Base-by-base conservation (phyloP, 2,329 filamentous ascomycete species). In the Fusarium tricinctum region DNA sequence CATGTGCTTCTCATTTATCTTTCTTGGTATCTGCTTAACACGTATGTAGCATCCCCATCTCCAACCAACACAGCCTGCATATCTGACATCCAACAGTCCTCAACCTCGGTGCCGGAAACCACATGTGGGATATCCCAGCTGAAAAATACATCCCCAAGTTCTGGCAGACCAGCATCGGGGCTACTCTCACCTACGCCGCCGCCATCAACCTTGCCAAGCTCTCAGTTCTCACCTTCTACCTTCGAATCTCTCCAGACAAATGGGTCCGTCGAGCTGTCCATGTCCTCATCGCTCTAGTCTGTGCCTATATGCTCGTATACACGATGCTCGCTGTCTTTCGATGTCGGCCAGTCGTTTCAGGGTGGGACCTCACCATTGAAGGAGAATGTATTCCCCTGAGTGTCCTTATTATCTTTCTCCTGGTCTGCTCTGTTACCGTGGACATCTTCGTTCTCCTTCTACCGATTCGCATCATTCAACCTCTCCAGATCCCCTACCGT, bases 211-310 rank as follows among this genome's bases (percentile, higher is more conserved):
- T 75, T 19, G 77, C 83, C 49, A 84, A 85, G 64, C 73, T 78
- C 0, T 84, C 81, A 0, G 82, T 84, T 30, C 72, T 84, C 2
- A 78, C 78, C 60, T 83, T 83, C 58, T 84, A 84, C 48, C 76
- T 84, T 14, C 77, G 83, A 28, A 82, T 85, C 44, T 75, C 69
- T 0, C 73, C 73, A 6, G 63, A 72, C 13, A 57, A 58, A 28
- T 19, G 58, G n/a, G 68, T 75, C 26, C 73, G 69, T 38, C 58
- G 68, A 22, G 60, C 64, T 5, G 73, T 75, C 2, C 55, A 68
- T 58, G 38, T 44, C 14, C 58, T 58, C 17, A 80, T 83, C 26
- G 63, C 65, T 14, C 68, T 84, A 12, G 75, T 83, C 46, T 53
- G 71, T n/a, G 50, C 79, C 8, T 82, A 84, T 59, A 81, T 78